A percentile compares a stretch with the other conserved stretches of the same genome.
Evolutionary conservation across 108 stramenopile species (phyloP).

Genomic region (Skeletonema grethae): DNA sequence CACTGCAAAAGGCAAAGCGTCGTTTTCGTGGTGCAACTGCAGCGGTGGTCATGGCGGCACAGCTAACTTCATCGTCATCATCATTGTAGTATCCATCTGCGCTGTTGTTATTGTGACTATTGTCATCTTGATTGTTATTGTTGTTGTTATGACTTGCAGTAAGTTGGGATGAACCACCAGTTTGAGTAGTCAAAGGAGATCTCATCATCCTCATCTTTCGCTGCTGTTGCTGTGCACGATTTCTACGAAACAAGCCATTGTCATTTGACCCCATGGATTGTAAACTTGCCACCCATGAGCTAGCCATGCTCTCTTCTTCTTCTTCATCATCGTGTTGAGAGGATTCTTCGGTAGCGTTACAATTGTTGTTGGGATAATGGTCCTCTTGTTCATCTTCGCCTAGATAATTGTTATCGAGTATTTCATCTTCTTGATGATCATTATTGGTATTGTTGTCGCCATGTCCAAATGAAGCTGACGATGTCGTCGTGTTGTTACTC

Average conservation of each 20-base stretch:
- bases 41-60: slow-evolving; percentile 36
- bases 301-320: slow-evolving; percentile 5
- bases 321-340: background rate
- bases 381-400: slow-evolving; percentile 20
- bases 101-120: background rate
- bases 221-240: background rate
- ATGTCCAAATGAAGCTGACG: too few relatives aligned
- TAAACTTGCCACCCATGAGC: slow-evolving; percentile 34
- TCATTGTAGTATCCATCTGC: slow-evolving; percentile 9
- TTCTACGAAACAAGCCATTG: background rate
- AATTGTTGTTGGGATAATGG: background rate
- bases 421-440: background rate
- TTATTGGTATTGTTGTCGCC: too few relatives aligned
- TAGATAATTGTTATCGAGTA: background rate
- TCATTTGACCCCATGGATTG: slow-evolving; percentile 13
- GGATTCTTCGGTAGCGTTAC: background rate
- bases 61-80: slow-evolving; percentile 36
- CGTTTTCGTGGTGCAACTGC: slow-evolving; percentile 25
- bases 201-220: background rate
- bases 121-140: background rate
- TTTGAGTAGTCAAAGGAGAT: too few relatives aligned
- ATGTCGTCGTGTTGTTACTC: background rate
- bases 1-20: background rate
- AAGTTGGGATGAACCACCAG: too few relatives aligned
- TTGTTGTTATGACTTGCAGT: background rate